Base-by-base conservation (phyloP, 129 eudicot species). In the Cynara cardunculus region DNA sequence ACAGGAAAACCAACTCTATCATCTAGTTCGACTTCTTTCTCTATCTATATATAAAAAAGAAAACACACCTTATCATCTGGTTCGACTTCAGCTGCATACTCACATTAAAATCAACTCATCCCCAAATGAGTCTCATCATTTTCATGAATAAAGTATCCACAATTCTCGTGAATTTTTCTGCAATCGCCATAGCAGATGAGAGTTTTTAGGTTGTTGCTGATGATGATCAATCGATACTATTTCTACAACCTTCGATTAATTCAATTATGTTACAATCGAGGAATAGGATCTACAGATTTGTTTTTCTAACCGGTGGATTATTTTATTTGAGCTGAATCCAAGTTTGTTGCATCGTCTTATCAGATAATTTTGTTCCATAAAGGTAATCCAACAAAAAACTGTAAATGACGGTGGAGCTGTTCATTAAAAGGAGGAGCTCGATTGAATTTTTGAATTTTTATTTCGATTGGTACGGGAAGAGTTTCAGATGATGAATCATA, bases 401-500 rank as follows among this genome's bases (percentile, higher is more conserved):
- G 7, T 21, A 19, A 71, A 71, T 71, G 75, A 71, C 59, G 59
- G 18, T 35, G 9, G 30, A 71, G 19, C 4, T 35, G 65, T 18
- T 56, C 7, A 56, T 7, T 6, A 56, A n/a, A 56, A 56, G 65
- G 65, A 56, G 10, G 75, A 71, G 30, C 28, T 71, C 30, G 59
- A 76, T 78, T 68, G 28, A 68, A 26, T 41, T 67, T 18, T 16
- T 26, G 26, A 39, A 27, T 25, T 74, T 53, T 16, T 30, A 4
- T 41, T 41, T 39, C 70, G 30, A 81, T 30, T 72, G 8, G 74
- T 69, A 69, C 25, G 25, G 22, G 10, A 30, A 18, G 41, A 32
- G 26, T 73, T 9, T 35, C 24, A 19, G 74, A 74, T 1, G 80
- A 89, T 87, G 90, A 87, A 85, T 80, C 84, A 83, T 76, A 49